A percentile compares a stretch with the other conserved stretches of the same genome.
Evolutionary conservation across 73 alveolate species (phyloP).

Genomic region (Tetrahymena borealis): DNA sequence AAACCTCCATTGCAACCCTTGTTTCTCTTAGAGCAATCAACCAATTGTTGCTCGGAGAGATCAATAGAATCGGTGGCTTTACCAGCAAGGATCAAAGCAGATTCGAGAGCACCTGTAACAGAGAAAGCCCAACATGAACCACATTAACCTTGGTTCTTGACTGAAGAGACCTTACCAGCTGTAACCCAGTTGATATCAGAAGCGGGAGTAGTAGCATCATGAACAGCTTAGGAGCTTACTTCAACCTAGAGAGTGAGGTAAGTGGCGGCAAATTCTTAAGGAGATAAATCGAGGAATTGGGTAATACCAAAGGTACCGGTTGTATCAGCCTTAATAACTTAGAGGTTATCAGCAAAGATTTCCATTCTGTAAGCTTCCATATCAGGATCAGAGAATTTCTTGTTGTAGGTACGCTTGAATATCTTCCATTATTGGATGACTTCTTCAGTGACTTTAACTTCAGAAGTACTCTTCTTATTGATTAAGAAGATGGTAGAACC

Average conservation of each 20-base stretch:
- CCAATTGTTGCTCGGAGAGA: constrained; percentile 50
- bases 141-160: constrained; percentile 45
- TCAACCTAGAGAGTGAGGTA: constrained; percentile 2
- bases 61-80: not conserved
- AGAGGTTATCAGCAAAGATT: not conserved
- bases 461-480: too few relatives aligned
- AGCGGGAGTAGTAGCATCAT: not conserved
- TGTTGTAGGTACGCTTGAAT: not conserved
- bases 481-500: too few relatives aligned
- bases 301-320: constrained; percentile 23
- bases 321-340: not conserved
- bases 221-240: not conserved
- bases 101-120: constrained; percentile 57
- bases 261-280: constrained; percentile 34
- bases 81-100: constrained; percentile 7
- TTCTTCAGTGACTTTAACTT: too few relatives aligned
- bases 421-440: not conserved
- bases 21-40: constrained; percentile 42
- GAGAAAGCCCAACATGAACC: constrained; percentile 62
- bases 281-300: constrained; percentile 21
- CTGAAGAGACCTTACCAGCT: constrained; percentile 38
- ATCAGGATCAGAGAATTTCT: not conserved
- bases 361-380: not conserved
- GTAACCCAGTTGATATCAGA: constrained; percentile 31
- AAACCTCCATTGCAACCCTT: constrained; percentile 57